Evolutionary conservation across 441 rosid species (phyloP).

Genomic region (Manihot esculenta): DNA sequence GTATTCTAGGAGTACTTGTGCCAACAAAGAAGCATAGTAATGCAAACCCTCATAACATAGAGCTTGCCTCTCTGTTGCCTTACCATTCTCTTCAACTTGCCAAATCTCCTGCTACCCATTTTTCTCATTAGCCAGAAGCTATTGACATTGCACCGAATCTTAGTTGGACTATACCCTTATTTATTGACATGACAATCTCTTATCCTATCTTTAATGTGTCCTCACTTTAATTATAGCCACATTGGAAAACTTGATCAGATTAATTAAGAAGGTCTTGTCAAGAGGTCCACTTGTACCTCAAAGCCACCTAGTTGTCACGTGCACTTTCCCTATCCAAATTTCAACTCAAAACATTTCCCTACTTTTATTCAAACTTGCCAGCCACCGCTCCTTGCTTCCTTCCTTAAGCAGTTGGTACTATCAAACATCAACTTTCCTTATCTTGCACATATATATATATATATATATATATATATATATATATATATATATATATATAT

Average conservation of each 20-base stretch:
- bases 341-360: slow-evolving; percentile 15
- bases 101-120: slow-evolving; percentile 34
- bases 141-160: neutral
- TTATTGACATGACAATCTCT: neutral
- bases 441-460: slow-evolving; percentile 18
- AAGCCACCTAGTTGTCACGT: slow-evolving; percentile 30
- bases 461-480: too few relatives aligned
- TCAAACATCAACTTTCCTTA: slow-evolving; percentile 29
- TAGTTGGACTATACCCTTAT: neutral
- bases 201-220: neutral
- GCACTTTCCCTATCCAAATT: slow-evolving; percentile 21
- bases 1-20: slow-evolving; percentile 36
- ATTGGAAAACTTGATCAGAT: neutral
- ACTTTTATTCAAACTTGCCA: slow-evolving; percentile 23
- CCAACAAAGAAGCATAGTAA: slow-evolving; percentile 66
- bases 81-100: slow-evolving; percentile 59
- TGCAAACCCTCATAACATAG: slow-evolving; percentile 54
- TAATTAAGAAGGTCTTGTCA: neutral
- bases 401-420: slow-evolving; percentile 19
- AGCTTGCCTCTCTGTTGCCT: slow-evolving; percentile 66
- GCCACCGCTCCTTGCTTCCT: slow-evolving; percentile 18
- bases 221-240: neutral
- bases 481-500: too few relatives aligned
- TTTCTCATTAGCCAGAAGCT: neutral
- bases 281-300: slow-evolving; percentile 35